Evolutionary conservation across 257 asterid genomes (phyloP).

Genomic region (Plectranthus barbatus): DNA sequence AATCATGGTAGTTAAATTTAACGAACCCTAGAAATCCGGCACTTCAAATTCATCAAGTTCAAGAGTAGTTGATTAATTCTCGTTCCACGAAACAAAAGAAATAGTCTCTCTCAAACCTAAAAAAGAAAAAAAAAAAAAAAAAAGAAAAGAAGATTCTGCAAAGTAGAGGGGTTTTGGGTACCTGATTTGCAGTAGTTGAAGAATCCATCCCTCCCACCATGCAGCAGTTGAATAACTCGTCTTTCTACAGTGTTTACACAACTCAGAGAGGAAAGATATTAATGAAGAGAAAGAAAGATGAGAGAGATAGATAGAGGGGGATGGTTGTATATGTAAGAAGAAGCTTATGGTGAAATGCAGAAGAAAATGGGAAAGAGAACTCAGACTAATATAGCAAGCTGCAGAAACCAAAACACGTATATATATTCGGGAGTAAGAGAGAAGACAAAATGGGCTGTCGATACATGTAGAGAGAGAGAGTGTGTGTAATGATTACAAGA

Average conservation of each 20-base stretch:
- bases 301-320: neutral
- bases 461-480: conserved; percentile 1
- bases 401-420: neutral
- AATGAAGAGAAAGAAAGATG: neutral
- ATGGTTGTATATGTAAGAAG: neutral
- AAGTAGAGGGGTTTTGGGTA: neutral
- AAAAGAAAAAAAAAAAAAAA: neutral
- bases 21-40: neutral
- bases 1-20: neutral
- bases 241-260: neutral
- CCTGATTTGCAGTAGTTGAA: conserved; percentile 61
- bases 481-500: conserved; percentile 29
- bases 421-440: neutral
- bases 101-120: neutral
- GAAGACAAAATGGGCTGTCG: conserved; percentile 4
- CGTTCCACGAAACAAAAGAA: neutral
- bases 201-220: conserved; percentile 69
- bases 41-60: neutral
- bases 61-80: neutral
- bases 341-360: neutral
- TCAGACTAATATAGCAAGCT: neutral
- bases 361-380: neutral
- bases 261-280: neutral
- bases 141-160: neutral
- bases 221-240: neutral